phyloP scores from a whole-genome alignment of 495 filamentous ascomycete species.

The Choiromyces venosus region DNA sequence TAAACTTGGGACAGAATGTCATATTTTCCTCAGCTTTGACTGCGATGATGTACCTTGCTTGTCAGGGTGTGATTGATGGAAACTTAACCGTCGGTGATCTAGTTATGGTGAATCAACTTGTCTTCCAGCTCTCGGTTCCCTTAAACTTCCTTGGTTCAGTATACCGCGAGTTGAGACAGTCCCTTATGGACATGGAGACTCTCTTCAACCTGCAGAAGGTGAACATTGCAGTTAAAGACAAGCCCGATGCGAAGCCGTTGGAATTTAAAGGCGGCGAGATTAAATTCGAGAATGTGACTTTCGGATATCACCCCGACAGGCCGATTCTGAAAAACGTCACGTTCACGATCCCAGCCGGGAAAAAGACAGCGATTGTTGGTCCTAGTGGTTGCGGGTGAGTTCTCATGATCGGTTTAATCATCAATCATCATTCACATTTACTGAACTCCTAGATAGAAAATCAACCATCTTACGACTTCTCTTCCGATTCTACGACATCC shows the following conservation, averaged over 20 bases:
- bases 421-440: background rate
- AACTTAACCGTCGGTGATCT: conserved; percentile 86
- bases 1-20: conserved; percentile 97
- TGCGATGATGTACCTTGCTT: conserved; percentile 96
- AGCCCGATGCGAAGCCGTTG: conserved; percentile 64
- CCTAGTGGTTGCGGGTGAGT: conserved; percentile 77
- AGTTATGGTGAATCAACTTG: conserved; percentile 97
- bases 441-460: conserved; percentile 49
- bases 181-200: conserved; percentile 94
- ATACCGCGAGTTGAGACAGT: conserved; percentile 92
- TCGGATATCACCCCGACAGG: conserved; percentile 81
- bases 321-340: conserved; percentile 80
- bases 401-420: background rate
- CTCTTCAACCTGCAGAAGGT: conserved; percentile 98
- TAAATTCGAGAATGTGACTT: conserved; percentile 87
- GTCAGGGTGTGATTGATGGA: conserved; percentile 76
- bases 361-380: conserved; percentile 92
- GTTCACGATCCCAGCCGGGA: conserved; percentile 86
- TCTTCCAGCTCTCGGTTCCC: conserved; percentile 94
- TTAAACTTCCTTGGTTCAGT: conserved; percentile 95
- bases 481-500: conserved; percentile 91
- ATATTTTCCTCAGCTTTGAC: conserved; percentile 94
- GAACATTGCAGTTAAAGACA: conserved; percentile 78
- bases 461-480: conserved; percentile 84
- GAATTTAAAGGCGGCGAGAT: conserved; percentile 79